These are phyloP conservation scores for Microsporum canis DNA, from an alignment of 2,329 filamentous ascomycete species.

Conservation along the genomic window DNA sequence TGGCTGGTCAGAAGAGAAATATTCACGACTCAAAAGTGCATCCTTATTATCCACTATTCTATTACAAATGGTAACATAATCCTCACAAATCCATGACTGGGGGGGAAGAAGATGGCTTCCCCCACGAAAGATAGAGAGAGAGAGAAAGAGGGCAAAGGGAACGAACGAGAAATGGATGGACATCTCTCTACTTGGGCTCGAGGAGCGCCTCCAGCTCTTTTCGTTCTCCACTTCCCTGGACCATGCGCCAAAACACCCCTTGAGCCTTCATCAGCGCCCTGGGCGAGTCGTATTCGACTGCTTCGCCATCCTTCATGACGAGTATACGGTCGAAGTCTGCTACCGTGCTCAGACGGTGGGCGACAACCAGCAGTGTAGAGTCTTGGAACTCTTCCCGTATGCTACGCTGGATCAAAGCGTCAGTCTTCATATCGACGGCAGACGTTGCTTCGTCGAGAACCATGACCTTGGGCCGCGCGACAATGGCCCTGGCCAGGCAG, in stretches of 20 bases:
- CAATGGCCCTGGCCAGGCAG: slow-evolving; percentile 50
- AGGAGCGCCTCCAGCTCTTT: neutral
- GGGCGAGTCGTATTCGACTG: slow-evolving; percentile 19
- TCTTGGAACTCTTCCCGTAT: slow-evolving; percentile 45
- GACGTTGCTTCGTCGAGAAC: slow-evolving; percentile 58
- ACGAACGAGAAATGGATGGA: neutral
- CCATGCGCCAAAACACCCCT: slow-evolving; percentile 5
- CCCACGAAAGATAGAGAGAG: neutral
- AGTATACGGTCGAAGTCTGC: slow-evolving; percentile 46
- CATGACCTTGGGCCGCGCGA: slow-evolving; percentile 50
- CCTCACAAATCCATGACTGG: slow-evolving; percentile 1
- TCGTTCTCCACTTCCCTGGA: slow-evolving; percentile 4
- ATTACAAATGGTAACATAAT: slow-evolving; percentile 4
- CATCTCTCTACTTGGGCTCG: neutral
- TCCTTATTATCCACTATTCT: neutral
- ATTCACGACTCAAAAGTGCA: neutral
- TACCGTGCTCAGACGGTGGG: slow-evolving; percentile 53
- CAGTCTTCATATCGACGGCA: slow-evolving; percentile 52
- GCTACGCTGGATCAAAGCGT: slow-evolving; percentile 43
- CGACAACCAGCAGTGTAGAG: slow-evolving; percentile 55
- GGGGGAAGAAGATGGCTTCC: neutral
- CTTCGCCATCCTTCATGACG: slow-evolving; percentile 42
- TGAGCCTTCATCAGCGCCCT: neutral
- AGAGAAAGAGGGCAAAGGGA: neutral
- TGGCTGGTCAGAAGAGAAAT: slow-evolving; percentile 1